Conservation (phyloP, 108 stramenopile species). For the Mediolabrus comicus region DNA sequence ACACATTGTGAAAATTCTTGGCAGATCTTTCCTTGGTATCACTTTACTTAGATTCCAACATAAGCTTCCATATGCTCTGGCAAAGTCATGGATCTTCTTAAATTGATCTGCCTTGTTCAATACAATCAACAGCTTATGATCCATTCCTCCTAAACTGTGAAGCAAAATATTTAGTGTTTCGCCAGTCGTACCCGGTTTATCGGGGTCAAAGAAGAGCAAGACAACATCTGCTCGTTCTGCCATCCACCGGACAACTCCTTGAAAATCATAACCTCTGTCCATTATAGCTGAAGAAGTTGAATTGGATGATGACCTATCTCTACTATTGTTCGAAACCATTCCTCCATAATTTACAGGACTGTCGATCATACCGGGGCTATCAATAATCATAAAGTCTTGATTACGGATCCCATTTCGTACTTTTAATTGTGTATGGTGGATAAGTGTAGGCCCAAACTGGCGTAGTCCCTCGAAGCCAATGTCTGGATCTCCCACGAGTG, state of each 20-base stretch:
- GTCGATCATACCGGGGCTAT: slow-evolving; percentile 99
- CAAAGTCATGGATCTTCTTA: slow-evolving; percentile 97
- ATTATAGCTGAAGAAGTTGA: slow-evolving; percentile 36
- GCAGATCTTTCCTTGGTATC: slow-evolving; percentile 93
- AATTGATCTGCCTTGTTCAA: slow-evolving; percentile 96
- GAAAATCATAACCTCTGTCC: slow-evolving; percentile 99
- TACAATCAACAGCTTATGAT: slow-evolving; percentile 98
- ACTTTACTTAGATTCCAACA: slow-evolving; percentile 99
- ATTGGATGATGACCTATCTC: slow-evolving; percentile 1
- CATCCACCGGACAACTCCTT: slow-evolving; percentile 94
- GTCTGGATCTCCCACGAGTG: slow-evolving; percentile 95
- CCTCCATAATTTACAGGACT: slow-evolving; percentile 54
- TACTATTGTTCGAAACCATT: slow-evolving; percentile 15
- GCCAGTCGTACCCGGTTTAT: slow-evolving; percentile 95
- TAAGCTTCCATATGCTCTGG: slow-evolving; percentile 96
- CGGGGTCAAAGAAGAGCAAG: slow-evolving; percentile 98
- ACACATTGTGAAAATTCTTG: slow-evolving; percentile 99
- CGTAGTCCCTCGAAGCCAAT: slow-evolving; percentile 92
- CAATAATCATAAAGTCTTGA: slow-evolving; percentile 86
- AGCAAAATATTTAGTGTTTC: slow-evolving; percentile 95
- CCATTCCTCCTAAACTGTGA: slow-evolving; percentile 93
- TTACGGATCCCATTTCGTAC: slow-evolving; percentile 61
- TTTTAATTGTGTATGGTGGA: slow-evolving; percentile 96
- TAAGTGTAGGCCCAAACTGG: slow-evolving; percentile 93
- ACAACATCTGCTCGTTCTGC: slow-evolving; percentile 98